A percentile compares a stretch with the other conserved stretches of the same genome.
phyloP scores from a whole-genome alignment of 148 eudicot species.

The Nepenthes mirabilis region DNA sequence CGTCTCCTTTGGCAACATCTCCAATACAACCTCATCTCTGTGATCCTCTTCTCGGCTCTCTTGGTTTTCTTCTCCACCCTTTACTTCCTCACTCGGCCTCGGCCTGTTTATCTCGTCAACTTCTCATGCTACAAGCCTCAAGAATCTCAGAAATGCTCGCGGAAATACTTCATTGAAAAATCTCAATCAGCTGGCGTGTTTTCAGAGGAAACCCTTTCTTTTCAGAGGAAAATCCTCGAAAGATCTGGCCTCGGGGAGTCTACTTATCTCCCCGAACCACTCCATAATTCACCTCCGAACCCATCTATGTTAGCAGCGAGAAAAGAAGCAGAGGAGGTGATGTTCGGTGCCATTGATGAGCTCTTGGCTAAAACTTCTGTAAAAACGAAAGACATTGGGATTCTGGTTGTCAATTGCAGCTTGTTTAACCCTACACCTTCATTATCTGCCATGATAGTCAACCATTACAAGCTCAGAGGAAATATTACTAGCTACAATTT shows the following conservation, averaged over 20 bases:
- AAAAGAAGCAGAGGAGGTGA: slow-evolving; percentile 11
- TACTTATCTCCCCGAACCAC: slow-evolving; percentile 8
- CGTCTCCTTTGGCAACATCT: slow-evolving; percentile 5
- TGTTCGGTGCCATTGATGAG: slow-evolving; percentile 11
- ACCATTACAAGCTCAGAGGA: slow-evolving; percentile 11
- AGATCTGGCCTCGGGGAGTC: slow-evolving; percentile 9
- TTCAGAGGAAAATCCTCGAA: slow-evolving; percentile 6
- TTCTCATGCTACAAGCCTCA: slow-evolving; percentile 11
- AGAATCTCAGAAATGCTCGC: slow-evolving; percentile 5
- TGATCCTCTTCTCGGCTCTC: neutral
- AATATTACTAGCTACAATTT: slow-evolving; percentile 6
- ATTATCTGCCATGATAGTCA: slow-evolving; percentile 9
- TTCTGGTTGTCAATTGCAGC: slow-evolving; percentile 10
- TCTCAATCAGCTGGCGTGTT: slow-evolving; percentile 1
- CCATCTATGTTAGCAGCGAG: slow-evolving; percentile 4
- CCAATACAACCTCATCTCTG: slow-evolving; percentile 7
- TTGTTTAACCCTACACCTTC: slow-evolving; percentile 11
- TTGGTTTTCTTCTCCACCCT: slow-evolving; percentile 6
- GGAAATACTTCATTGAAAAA: slow-evolving; percentile 7
- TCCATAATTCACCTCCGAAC: slow-evolving; percentile 6
- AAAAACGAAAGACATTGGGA: slow-evolving; percentile 10
- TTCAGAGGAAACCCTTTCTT: slow-evolving; percentile 7
- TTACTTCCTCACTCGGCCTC: slow-evolving; percentile 8
- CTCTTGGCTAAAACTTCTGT: slow-evolving; percentile 3
- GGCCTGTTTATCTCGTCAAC: slow-evolving; percentile 3